Evolutionary conservation across 768 basidiomycete genomes (phyloP), one percentile per base, ranked within the genome.

Genomic region (Panaeolus cyanescens): DNA sequence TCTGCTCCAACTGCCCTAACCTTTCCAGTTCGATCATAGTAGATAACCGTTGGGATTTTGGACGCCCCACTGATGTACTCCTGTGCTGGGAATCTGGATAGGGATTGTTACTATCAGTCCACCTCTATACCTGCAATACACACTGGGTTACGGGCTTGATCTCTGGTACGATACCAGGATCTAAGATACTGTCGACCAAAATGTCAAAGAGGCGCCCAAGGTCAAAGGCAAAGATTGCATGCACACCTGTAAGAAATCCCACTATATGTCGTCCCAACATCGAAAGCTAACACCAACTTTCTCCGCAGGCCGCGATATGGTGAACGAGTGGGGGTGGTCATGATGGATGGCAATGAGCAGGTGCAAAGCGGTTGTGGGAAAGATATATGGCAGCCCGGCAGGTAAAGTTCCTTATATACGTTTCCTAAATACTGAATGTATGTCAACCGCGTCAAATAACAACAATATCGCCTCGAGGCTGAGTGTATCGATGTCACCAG

Each of bases 1-100:
- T 84, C 83, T 1, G 83, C 83, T 0, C 85, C 84, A 7, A 79
- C 70, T 0, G 82, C 84, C 32, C 67, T 73, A 10, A 79, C 73
- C 3, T 53, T 59, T 2, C 82, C 82, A 2, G 67, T 62, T 4
- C 56, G 58, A 64, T 84, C 83, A 66, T 85, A 85, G 72, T 59
- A 82, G 64, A 70, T 80, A 70, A 63, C 62, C 1, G 69, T 68
- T 3, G 69, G 83, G 40, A 85, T 81, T 64, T 84, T 85, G 17
- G 74, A 79, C n/a, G 80, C 77, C 0, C 81, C 80, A 6, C 75
- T 81, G 39, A 76, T 71, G 6, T 75, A 73, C 22, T 80, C 79
- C 55, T 85, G 81, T 0, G 76, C 80, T 4, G 84, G 84, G 62
- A 80, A 85, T 54, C 84, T 85, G 33, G 25, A 31, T 15, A 68